Percentiles rank a stretch among this genome's conserved stretches.
These are phyloP conservation scores for Akanthomyces uredinophilus DNA, from an alignment of 2,329 filamentous ascomycete species.

Conservation along the genomic window DNA sequence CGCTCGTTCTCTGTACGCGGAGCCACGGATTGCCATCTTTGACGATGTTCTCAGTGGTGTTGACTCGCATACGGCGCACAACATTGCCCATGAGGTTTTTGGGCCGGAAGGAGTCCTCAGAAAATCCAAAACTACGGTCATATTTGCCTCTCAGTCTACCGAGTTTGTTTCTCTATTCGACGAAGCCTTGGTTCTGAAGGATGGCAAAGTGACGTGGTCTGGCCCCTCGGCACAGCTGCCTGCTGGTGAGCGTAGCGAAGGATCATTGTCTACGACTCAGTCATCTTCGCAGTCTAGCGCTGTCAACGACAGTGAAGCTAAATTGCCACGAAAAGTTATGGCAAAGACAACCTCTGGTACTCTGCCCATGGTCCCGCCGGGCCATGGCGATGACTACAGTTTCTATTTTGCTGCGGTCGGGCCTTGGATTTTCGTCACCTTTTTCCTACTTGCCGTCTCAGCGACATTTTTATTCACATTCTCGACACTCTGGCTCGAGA, in stretches of 20 bases:
- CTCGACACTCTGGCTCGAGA: constrained; percentile 2
- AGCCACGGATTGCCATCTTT: constrained; percentile 23
- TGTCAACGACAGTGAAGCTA: background rate
- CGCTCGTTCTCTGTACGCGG: constrained; percentile 23
- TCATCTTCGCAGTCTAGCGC: background rate
- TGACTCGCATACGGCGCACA: constrained; percentile 24
- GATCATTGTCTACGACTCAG: background rate
- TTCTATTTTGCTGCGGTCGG: constrained; percentile 9
- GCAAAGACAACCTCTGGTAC: background rate
- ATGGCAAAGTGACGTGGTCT: background rate
- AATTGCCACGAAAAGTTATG: background rate
- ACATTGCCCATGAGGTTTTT: constrained; percentile 17
- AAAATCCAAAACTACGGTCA: background rate
- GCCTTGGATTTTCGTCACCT: background rate
- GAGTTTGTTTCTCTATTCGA: background rate
- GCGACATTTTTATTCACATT: background rate
- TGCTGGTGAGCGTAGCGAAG: background rate
- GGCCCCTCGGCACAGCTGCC: background rate
- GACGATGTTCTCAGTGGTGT: constrained; percentile 30
- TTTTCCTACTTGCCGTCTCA: background rate
- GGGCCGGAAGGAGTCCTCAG: background rate
- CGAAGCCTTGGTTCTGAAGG: background rate
- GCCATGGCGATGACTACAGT: background rate
- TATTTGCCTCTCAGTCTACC: constrained; percentile 1
- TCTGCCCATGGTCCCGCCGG: constrained; percentile 2